Evolutionary conservation across 805 yeast species (phyloP).

Genomic region (Wickerhamiella bombiphila): DNA sequence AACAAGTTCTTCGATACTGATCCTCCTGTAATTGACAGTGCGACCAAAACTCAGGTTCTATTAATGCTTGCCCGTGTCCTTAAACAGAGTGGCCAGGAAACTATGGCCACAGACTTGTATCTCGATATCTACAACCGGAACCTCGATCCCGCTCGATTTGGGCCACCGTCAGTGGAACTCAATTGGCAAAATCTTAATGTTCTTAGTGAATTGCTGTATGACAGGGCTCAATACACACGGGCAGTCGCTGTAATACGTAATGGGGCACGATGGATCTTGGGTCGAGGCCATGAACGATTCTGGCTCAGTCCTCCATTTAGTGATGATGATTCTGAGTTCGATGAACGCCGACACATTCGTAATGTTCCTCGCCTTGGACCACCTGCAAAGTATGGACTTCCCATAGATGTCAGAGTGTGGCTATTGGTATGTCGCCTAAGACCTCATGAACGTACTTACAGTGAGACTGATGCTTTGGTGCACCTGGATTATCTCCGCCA

Average conservation of each 20-base stretch:
- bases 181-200: slow-evolving; percentile 85
- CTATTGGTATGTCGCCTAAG: slow-evolving; percentile 61
- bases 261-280: slow-evolving; percentile 72
- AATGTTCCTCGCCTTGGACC: slow-evolving; percentile 1
- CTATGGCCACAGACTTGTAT: slow-evolving; percentile 13
- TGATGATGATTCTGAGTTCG: slow-evolving; percentile 68
- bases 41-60: slow-evolving; percentile 26
- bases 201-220: slow-evolving; percentile 61
- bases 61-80: slow-evolving; percentile 16
- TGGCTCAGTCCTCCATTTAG: slow-evolving; percentile 40
- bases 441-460: slow-evolving; percentile 19
- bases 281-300: slow-evolving; percentile 44
- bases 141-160: slow-evolving; percentile 14
- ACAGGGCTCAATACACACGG: slow-evolving; percentile 18
- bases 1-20: slow-evolving; percentile 11
- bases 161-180: slow-evolving; percentile 29
- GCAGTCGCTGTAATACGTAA: slow-evolving; percentile 45
- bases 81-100: slow-evolving; percentile 14
- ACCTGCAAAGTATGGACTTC: slow-evolving; percentile 33
- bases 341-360: slow-evolving; percentile 36
- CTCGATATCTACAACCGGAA: slow-evolving; percentile 13
- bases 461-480: slow-evolving; percentile 51
- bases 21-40: slow-evolving; percentile 29
- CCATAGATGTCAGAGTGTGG: slow-evolving; percentile 77
- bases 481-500: slow-evolving; percentile 51